Evolutionary conservation across 2,329 filamentous ascomycete genomes (phyloP).

Genomic region (Pseudogymnoascus sp.): DNA sequence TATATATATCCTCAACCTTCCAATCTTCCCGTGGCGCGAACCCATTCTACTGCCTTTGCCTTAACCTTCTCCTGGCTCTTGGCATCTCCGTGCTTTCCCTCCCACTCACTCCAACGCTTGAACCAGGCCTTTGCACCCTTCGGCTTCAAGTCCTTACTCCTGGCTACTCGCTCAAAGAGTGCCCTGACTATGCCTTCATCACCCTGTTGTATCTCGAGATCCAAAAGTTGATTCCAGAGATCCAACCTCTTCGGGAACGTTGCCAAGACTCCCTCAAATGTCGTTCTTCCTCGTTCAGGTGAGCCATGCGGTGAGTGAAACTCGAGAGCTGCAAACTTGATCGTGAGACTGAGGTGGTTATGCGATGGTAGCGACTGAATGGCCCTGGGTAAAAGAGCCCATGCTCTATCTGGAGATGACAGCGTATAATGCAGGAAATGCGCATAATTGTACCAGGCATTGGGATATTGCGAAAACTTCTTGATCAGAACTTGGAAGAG

Average conservation of each 20-base stretch:
- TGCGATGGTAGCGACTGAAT: slow-evolving; percentile 70
- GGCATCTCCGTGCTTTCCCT: slow-evolving; percentile 63
- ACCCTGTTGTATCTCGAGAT: slow-evolving; percentile 66
- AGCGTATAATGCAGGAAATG: slow-evolving; percentile 78
- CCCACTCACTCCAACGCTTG: slow-evolving; percentile 85
- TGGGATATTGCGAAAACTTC: slow-evolving; percentile 73
- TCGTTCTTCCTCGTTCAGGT: slow-evolving; percentile 83
- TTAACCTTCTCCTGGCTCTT: slow-evolving; percentile 66
- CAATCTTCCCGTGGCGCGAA: slow-evolving; percentile 30
- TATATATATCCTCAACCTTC: neutral
- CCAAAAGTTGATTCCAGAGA: slow-evolving; percentile 86
- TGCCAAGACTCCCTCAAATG: slow-evolving; percentile 81
- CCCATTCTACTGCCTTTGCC: slow-evolving; percentile 64
- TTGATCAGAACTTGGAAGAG: slow-evolving; percentile 82
- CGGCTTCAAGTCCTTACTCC: slow-evolving; percentile 65
- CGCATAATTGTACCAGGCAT: slow-evolving; percentile 91
- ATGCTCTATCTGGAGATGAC: slow-evolving; percentile 63
- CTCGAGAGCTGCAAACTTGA: slow-evolving; percentile 86
- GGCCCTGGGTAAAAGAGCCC: slow-evolving; percentile 73
- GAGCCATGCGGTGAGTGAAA: slow-evolving; percentile 79
- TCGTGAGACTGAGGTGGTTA: slow-evolving; percentile 63
- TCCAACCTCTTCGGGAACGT: slow-evolving; percentile 86
- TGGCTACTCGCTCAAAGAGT: slow-evolving; percentile 74
- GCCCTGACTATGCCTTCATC: slow-evolving; percentile 57
- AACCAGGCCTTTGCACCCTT: slow-evolving; percentile 83